Percentiles rank a stretch among this genome's conserved stretches.
Evolutionary conservation across 2,329 filamentous ascomycete species (phyloP).

Genomic region (Fusarium sp.): DNA sequence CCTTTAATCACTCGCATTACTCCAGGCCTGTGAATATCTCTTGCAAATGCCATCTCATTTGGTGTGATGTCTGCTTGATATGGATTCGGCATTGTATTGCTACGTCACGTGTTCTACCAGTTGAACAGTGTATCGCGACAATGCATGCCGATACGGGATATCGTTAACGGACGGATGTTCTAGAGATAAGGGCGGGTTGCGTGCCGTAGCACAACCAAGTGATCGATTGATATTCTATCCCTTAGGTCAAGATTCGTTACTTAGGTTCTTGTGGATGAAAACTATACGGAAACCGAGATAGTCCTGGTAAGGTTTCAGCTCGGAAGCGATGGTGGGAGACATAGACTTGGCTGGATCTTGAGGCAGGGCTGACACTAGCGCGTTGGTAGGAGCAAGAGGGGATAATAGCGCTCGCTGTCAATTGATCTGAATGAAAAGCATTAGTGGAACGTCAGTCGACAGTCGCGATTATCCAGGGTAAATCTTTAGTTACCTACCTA

Average conservation of each 20-base stretch:
- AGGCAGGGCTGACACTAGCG: conserved; percentile 23
- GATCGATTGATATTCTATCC: background rate
- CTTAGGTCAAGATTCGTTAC: background rate
- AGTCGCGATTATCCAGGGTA: conserved; percentile 35
- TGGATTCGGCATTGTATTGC: background rate
- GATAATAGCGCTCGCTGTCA: conserved; percentile 15
- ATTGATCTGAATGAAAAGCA: conserved; percentile 23
- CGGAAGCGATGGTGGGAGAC: conserved; percentile 2
- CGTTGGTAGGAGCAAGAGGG: conserved; percentile 2
- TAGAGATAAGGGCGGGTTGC: background rate
- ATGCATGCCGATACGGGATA: background rate
- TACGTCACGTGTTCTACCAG: background rate
- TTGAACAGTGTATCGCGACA: conserved; percentile 1
- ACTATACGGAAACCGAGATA: conserved; percentile 11
- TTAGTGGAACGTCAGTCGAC: conserved; percentile 21
- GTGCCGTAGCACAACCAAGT: background rate
- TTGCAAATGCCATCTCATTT: too few species aligned
- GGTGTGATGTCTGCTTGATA: background rate
- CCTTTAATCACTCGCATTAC: too few species aligned
- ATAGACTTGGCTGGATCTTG: conserved; percentile 10
- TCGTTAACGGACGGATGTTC: conserved; percentile 2
- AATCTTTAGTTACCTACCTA: conserved; percentile 25
- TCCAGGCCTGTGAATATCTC: too few species aligned
- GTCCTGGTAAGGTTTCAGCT: conserved; percentile 12
- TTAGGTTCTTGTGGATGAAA: conserved; percentile 2